These are phyloP conservation scores for Didymella sp. DNA, from an alignment of 2,329 filamentous ascomycete genomes.

Conservation along the genomic window DNA sequence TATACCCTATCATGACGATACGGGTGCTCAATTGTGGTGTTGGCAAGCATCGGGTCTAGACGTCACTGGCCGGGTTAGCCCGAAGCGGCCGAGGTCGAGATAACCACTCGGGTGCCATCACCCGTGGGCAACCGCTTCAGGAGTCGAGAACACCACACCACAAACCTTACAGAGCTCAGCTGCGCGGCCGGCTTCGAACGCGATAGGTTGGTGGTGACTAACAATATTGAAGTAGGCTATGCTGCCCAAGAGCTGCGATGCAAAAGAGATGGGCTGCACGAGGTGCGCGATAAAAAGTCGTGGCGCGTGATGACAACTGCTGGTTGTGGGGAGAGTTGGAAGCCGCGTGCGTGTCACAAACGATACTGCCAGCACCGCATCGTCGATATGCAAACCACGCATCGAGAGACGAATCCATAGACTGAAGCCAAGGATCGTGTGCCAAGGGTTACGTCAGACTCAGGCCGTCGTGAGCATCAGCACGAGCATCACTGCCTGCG, in stretches of 20 bases:
- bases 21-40: constrained; percentile 14
- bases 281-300: constrained; percentile 5
- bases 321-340: constrained; percentile 1
- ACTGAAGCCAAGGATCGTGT: background rate
- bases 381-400: background rate
- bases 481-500: background rate
- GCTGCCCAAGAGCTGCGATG: constrained; percentile 1
- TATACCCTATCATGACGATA: constrained; percentile 22
- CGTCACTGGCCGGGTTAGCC: constrained; percentile 21
- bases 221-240: constrained; percentile 1
- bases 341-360: constrained; percentile 1
- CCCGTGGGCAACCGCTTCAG: constrained; percentile 13
- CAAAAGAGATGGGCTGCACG: constrained; percentile 1
- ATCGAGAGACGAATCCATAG: background rate
- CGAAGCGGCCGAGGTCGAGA: constrained; percentile 21
- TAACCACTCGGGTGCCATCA: constrained; percentile 17
- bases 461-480: background rate
- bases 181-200: constrained; percentile 17
- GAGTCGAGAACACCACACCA: constrained; percentile 5
- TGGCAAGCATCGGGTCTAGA: constrained; percentile 19
- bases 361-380: background rate
- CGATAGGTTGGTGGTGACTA: constrained; percentile 2
- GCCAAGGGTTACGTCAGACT: background rate
- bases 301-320: constrained; percentile 3
- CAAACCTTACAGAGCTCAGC: constrained; percentile 7